Evolutionary conservation across 1,139 yeast species (phyloP).

Genomic region (Saccharomycopsis phalli): DNA sequence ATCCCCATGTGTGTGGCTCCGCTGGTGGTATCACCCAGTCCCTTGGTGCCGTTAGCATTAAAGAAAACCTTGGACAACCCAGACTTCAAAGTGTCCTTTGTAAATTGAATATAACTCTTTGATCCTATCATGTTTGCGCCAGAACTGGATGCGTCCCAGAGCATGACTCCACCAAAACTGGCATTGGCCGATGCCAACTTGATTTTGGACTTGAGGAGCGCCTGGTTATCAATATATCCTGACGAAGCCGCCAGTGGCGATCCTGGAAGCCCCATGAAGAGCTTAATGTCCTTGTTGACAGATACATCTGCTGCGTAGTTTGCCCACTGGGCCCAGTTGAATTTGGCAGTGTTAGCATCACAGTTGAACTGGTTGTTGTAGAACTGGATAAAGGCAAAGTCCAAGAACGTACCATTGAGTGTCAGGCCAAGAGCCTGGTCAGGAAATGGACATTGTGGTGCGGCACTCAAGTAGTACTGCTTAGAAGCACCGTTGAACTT

Average conservation of each 20-base stretch:
- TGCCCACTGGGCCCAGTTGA: conserved; percentile 86
- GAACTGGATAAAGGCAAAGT: conserved; percentile 86
- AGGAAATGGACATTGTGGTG: conserved; percentile 94
- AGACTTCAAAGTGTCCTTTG: too few species aligned
- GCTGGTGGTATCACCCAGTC: too few species aligned
- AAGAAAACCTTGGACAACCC: too few species aligned
- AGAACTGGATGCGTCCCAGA: conserved; percentile 92
- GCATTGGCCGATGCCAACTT: conserved; percentile 31
- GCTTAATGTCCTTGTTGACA: conserved; percentile 58
- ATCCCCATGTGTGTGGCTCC: too few species aligned
- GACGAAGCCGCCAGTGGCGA: conserved; percentile 56
- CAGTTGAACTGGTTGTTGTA: conserved; percentile 81
- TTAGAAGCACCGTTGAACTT: conserved; percentile 44
- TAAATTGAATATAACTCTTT: too few species aligned
- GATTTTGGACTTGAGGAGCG: conserved; percentile 28
- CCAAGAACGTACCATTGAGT: conserved; percentile 54
- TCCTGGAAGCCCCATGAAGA: conserved; percentile 71
- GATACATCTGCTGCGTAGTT: conserved; percentile 50
- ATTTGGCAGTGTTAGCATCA: conserved; percentile 33
- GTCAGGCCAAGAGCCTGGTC: conserved; percentile 75
- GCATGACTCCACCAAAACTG: conserved; percentile 74
- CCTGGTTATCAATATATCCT: conserved; percentile 48
- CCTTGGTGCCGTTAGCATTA: too few species aligned
- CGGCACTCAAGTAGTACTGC: conserved; percentile 79
- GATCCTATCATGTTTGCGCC: too few species aligned